Percentiles rank a stretch among this genome's conserved stretches.
phyloP scores from a whole-genome alignment of 768 basidiomycete genomes.

The Panaeolus papilionaceus region DNA sequence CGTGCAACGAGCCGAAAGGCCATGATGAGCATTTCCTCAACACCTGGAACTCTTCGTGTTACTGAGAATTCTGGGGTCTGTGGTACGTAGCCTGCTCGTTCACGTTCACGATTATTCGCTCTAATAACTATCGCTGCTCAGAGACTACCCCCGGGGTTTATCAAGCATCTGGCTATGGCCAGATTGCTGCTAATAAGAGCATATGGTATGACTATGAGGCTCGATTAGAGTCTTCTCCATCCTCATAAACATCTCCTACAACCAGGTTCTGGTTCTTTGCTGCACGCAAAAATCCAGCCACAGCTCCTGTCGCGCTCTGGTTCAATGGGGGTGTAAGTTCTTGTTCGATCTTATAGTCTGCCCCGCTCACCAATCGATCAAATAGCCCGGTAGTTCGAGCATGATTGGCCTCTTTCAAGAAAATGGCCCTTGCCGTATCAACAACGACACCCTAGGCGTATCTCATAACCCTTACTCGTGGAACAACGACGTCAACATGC shows the following conservation, averaged over 20 bases:
- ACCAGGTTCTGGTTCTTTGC: slow-evolving; percentile 48
- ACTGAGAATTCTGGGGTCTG: slow-evolving; percentile 66
- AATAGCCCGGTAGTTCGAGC: slow-evolving; percentile 61
- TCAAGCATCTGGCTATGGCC: slow-evolving; percentile 66
- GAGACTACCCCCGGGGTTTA: slow-evolving; percentile 66
- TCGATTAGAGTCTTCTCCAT: too few relatives aligned
- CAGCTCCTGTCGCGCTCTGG: slow-evolving; percentile 73
- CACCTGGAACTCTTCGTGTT: slow-evolving; percentile 56
- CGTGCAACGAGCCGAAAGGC: slow-evolving; percentile 15
- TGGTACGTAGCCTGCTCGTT: slow-evolving; percentile 33
- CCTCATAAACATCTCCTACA: too few relatives aligned
- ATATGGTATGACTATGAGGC: slow-evolving; percentile 46
- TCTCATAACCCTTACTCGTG: slow-evolving; percentile 70
- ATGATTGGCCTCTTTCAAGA: slow-evolving; percentile 78
- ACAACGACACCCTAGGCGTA: slow-evolving; percentile 60
- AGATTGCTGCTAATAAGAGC: slow-evolving; percentile 57
- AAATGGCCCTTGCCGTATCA: slow-evolving; percentile 72
- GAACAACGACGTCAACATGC: slow-evolving; percentile 72
- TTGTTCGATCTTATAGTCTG: not conserved
- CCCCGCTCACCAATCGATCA: too few relatives aligned
- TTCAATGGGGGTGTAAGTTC: slow-evolving; percentile 59
- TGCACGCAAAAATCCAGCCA: slow-evolving; percentile 61
- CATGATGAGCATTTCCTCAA: slow-evolving; percentile 33
- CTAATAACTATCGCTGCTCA: slow-evolving; percentile 37
- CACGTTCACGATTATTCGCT: not conserved